Evolutionary conservation across 208 protist species (phyloP), one percentile per base, ranked within the genome.

Genomic region (Phytomonas sp.): DNA sequence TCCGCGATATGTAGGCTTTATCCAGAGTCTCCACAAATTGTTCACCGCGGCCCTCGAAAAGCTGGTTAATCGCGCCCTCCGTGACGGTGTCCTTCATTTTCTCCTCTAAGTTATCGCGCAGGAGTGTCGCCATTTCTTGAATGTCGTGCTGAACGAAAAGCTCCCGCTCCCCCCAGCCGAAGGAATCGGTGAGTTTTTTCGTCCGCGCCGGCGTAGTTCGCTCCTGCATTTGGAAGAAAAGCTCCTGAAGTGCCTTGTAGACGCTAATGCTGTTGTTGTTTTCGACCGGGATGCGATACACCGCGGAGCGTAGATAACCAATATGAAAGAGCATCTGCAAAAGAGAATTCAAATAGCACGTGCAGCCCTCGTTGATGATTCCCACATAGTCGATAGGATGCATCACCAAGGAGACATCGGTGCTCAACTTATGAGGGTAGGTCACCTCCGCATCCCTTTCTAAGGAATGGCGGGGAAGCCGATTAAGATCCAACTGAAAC

Each of bases 301-400:
- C 89, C 10, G 88, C 80, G 34, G 80, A 82, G 63, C 92, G 86
- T 77, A 97, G 95, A 69, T 93, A 92, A 42, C 81, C 74, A 29
- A 89, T 79, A 73, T 95, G 88, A 72, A 92, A 95, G 5, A 97
- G 73, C 8, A 92, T 74, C 75, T 97, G 93, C 34, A 97, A 78
- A 11, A 97, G 78, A 10, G 91, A 92, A 73, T 96, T 97, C 29
- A 97, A 71, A 71, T 97, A 97, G 74, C 93, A 97, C 37, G 91
- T 96, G 71, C 84, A 88, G 67, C 93, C 91, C 59, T 96, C 88
- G 76, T 97, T 97, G 60, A 93, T 78, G 62, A 97, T 80, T 8
- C 93, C 93, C 26, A 87, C 81, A 1, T 79, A 69, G 26, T 60
- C 70, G 14, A 73, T 36, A 34, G 63, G 63, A 31, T 19, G 61